phyloP scores from a whole-genome alignment of 1,284 basidiomycete species.

The Ceratobasidium sp. region DNA sequence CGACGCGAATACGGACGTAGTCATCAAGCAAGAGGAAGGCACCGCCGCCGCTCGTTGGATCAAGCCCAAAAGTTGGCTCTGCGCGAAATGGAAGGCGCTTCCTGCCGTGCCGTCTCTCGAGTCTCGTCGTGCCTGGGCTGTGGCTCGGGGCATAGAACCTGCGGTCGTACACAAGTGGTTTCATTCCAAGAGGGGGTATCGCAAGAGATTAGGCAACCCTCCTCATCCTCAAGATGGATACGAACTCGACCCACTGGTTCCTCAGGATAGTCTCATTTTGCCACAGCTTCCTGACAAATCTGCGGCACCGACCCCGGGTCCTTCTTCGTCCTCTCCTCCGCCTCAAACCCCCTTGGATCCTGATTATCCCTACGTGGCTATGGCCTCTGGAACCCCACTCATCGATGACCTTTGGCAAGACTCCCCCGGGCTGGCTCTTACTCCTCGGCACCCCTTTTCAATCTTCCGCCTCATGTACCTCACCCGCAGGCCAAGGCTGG shows the following conservation, averaged over 20 bases:
- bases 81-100: neutral
- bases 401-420: neutral
- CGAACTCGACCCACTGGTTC: neutral
- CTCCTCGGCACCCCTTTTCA: neutral
- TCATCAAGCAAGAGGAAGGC: neutral
- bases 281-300: neutral
- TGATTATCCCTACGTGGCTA: neutral
- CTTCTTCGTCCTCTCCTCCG: conserved; percentile 1
- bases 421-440: neutral
- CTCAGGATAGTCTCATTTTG: neutral
- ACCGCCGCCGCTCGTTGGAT: neutral
- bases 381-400: neutral
- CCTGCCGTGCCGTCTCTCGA: conserved; percentile 12
- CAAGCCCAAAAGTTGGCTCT: neutral
- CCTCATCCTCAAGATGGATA: conserved; percentile 18
- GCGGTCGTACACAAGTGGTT: neutral
- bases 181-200: neutral
- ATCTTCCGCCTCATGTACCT: neutral
- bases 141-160: neutral
- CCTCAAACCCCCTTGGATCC: neutral
- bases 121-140: conserved; percentile 11
- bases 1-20: too few species aligned
- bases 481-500: neutral
- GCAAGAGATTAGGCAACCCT: neutral
- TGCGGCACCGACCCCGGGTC: neutral